Evolutionary conservation across 306 rosid species (phyloP).

Genomic region (Astragalus glycyphyllos): DNA sequence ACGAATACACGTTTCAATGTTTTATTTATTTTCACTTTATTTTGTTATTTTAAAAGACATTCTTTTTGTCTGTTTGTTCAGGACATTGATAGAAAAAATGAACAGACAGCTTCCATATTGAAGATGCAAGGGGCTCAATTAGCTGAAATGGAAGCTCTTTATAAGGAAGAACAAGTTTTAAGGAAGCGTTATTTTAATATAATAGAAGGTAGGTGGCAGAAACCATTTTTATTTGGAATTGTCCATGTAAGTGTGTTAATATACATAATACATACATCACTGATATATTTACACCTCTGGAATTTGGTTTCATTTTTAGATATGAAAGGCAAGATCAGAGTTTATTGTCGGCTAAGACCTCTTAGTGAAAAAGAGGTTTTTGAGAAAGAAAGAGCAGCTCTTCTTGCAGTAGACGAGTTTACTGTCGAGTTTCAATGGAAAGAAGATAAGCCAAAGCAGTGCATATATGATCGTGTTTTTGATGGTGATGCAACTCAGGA

Average conservation of each 20-base stretch:
- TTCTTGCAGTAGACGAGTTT: constrained; percentile 72
- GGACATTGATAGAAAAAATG: constrained; percentile 98
- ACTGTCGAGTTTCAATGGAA: constrained; percentile 93
- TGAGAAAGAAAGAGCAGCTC: constrained; percentile 57
- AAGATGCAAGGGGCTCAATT: constrained; percentile 95
- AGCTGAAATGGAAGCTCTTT: constrained; percentile 88
- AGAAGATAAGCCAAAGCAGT: constrained; percentile 84
- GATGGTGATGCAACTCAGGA: constrained; percentile 78
- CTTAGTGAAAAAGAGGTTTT: constrained; percentile 70
- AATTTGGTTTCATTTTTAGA: constrained; percentile 57
- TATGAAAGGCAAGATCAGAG: constrained; percentile 99
- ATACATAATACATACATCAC: constrained; percentile 1
- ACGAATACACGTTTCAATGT: too few relatives aligned
- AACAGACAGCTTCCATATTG: constrained; percentile 89
- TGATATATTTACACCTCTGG: constrained; percentile 17
- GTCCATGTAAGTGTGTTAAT: neutral
- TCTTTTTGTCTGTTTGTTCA: too few relatives aligned
- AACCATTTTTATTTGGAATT: neutral
- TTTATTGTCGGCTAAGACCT: constrained; percentile 88
- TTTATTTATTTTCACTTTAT: too few relatives aligned
- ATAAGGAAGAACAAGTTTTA: constrained; percentile 90
- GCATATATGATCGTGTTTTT: constrained; percentile 79
- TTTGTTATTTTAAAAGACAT: too few relatives aligned
- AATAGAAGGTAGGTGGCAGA: constrained; percentile 71
- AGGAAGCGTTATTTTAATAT: constrained; percentile 91